Base-by-base conservation (phyloP, 805 yeast genomes). In the Isabelozyma rhagii region DNA sequence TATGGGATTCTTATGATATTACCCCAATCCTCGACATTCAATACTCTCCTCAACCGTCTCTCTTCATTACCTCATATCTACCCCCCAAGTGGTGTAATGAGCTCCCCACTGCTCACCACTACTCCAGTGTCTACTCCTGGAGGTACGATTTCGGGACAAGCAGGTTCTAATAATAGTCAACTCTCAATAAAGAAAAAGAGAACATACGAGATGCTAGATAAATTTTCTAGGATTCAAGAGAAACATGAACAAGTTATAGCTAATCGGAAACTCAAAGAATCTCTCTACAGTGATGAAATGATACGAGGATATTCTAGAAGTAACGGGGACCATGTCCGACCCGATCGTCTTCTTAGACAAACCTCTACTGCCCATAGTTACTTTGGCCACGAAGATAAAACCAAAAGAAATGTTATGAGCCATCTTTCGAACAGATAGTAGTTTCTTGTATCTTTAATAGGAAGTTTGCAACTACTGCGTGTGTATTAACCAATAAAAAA, bases 11-110 rank as follows among this genome's bases (percentile, higher is more conserved):
- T 94, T 51, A 94, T 94, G 99, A 77, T 94, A 5, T 68, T 94
- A 45, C 99, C 99, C 0, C 99, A 94, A 64, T 89, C 97, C 0
- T 80, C 89, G 10, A 96, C 98, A 0, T 94, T 89, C 63, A 83
- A 80, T n/a, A 82, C 88, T 0, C 74, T 94, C 55, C 86, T 86
- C 55, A 88, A 85, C 59, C 76, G 99, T 51, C 74, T 94, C 46
- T 80, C 80, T 45, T 75, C 88, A 38, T 79, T 87, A 25, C 72
- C 80, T 5, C 72, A 77, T n/a, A 56, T 62, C 42, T 55, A 57
- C 14, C 50, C 43, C 5, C 21, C 50, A 10, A 44, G 47, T 8
- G 41, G 58, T 18, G n/a, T 8, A 13, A 14, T 52, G 11, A 25
- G 57, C 21, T 48, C 9, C 40, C 51, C 13, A 44, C 61, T 10